These are phyloP conservation scores for Dictyostelium capitatum DNA, from an alignment of 78 protist genomes.

Conservation along the genomic window DNA sequence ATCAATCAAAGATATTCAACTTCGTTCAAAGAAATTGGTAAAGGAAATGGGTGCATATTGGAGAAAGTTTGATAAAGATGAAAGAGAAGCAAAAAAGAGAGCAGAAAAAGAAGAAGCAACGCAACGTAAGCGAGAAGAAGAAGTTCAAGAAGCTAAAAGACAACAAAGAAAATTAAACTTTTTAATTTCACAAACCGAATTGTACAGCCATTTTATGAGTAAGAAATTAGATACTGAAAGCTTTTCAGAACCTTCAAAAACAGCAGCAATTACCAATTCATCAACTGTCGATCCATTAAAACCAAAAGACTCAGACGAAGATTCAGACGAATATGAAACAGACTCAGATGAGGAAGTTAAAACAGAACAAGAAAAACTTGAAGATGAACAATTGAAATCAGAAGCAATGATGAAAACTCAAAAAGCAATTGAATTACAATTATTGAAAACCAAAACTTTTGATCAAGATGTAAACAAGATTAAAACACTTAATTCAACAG, in stretches of 20 bases:
- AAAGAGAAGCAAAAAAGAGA: slow-evolving; percentile 82
- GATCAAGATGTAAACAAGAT: slow-evolving; percentile 53
- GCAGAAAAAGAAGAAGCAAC: slow-evolving; percentile 82
- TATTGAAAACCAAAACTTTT: slow-evolving; percentile 25
- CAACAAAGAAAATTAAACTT: slow-evolving; percentile 94
- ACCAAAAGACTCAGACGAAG: neutral
- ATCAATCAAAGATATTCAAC: slow-evolving; percentile 46
- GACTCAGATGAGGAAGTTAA: slow-evolving; percentile 29
- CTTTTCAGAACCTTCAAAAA: neutral
- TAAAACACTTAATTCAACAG: neutral
- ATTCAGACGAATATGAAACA: slow-evolving; percentile 13
- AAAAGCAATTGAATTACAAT: slow-evolving; percentile 58
- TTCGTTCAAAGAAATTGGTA: slow-evolving; percentile 57
- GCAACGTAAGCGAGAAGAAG: slow-evolving; percentile 79
- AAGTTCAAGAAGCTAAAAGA: slow-evolving; percentile 91
- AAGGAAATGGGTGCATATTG: slow-evolving; percentile 83
- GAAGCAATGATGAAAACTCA: slow-evolving; percentile 37
- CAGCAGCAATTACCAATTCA: neutral
- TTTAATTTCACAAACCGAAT: slow-evolving; percentile 95
- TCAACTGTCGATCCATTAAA: neutral
- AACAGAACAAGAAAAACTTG: slow-evolving; percentile 42
- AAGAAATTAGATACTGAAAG: slow-evolving; percentile 54
- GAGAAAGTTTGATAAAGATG: slow-evolving; percentile 83
- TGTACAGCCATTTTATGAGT: slow-evolving; percentile 94
- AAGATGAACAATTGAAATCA: slow-evolving; percentile 29